Conservation (phyloP, 140 eudicot genomes). For the Flaveria floridana region DNA sequence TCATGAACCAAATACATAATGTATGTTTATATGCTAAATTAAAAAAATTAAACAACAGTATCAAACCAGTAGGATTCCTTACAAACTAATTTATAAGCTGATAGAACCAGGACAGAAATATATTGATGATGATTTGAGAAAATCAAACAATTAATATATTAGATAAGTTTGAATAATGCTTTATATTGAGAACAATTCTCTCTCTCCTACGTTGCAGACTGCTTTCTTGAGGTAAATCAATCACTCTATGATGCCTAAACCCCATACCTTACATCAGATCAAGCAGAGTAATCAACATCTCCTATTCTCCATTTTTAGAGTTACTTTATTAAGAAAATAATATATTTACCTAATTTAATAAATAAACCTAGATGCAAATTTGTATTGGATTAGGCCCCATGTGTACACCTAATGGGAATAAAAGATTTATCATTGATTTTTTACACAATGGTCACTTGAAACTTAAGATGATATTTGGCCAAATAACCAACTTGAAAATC, state of each 20-base stretch:
- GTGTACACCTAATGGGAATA: background rate
- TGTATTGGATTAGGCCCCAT: background rate
- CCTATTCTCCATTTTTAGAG: background rate
- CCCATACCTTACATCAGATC: background rate
- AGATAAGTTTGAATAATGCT: background rate
- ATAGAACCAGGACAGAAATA: background rate
- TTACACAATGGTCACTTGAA: background rate
- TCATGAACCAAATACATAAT: background rate
- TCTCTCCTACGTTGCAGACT: background rate
- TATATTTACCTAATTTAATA: background rate
- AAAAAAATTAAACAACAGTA: background rate
- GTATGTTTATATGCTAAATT: conserved; percentile 13
- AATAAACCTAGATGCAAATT: conserved; percentile 9
- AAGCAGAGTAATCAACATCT: background rate
- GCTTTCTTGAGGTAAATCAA: background rate
- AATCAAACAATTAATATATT: background rate
- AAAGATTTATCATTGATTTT: background rate
- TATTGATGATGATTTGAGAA: background rate
- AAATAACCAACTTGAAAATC: conserved; percentile 13
- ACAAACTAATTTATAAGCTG: conserved; percentile 4
- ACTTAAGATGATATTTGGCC: background rate
- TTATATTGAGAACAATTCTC: background rate
- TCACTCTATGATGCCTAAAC: background rate
- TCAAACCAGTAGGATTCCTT: conserved; percentile 1
- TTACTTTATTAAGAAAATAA: background rate